These are phyloP conservation scores for Balakata baccata DNA, from an alignment of 345 rosid species.

Conservation along the genomic window DNA sequence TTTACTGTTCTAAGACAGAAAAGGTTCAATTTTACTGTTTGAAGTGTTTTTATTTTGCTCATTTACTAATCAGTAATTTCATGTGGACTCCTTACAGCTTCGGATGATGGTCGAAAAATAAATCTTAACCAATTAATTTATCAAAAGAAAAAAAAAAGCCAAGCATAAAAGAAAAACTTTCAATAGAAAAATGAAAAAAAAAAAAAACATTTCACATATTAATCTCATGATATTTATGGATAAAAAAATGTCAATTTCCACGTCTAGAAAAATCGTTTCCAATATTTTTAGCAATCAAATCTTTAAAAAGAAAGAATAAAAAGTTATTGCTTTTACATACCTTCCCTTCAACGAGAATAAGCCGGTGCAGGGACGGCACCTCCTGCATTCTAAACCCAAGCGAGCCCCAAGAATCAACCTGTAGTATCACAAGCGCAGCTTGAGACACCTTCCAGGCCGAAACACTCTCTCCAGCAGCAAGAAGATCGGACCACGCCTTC, in stretches of 20 bases:
- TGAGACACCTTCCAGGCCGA: constrained; percentile 60
- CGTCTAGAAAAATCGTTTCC: background rate
- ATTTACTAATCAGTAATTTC: background rate
- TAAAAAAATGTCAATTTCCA: background rate
- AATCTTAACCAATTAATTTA: too few relatives aligned
- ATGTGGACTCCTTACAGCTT: background rate
- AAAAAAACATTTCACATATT: background rate
- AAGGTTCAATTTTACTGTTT: background rate
- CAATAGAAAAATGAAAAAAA: background rate
- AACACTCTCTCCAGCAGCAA: constrained; percentile 54
- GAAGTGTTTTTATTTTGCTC: background rate
- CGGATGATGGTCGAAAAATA: background rate
- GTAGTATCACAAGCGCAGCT: constrained; percentile 40
- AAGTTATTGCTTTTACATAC: constrained; percentile 20
- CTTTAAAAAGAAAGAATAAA: background rate
- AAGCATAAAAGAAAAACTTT: background rate
- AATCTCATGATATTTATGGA: background rate
- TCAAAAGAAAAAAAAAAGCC: background rate
- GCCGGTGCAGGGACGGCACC: constrained; percentile 58
- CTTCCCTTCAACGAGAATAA: constrained; percentile 67
- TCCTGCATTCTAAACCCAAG: constrained; percentile 71
- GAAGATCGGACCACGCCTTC: constrained; percentile 38
- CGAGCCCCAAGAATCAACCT: constrained; percentile 67
- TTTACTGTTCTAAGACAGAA: background rate
- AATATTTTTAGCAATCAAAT: background rate